Base-by-base conservation (phyloP, 1,284 basidiomycete genomes). In the Ustilago esculenta region DNA sequence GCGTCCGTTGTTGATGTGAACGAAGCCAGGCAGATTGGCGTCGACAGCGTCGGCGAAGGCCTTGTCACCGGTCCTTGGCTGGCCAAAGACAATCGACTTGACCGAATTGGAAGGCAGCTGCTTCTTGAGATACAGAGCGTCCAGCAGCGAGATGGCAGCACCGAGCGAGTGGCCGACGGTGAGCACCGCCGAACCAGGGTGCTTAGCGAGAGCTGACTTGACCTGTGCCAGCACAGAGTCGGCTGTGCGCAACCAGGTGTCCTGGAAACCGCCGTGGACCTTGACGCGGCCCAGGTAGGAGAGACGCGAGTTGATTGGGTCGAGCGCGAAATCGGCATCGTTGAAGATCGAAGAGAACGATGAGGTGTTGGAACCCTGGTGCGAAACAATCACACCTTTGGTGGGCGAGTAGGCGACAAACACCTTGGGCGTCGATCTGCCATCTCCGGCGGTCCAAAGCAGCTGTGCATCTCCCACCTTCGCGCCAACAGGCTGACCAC, bases 111-210 rank as follows among this genome's bases (percentile, higher is more conserved):
- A 61, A 4, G 52, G 53, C 35, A 61, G 48, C 44, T 58, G 53
- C 34, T 66, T 52, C 29, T 71, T 51, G 39, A 79, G 52, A 43
- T 73, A 73, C 15, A 71, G 64, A 5, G 72, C 58, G 18, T 73
- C 69, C 20, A 76, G 41, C 7, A 73, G 57, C 20, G 66, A 59
- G 39, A 79, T 69, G 11, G 73, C 37, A n/a, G 73, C 77, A 24
- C 77, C 75, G 18, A 77, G 69, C 30, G 75, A 77, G 59, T 77
- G 77, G 11, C 77, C 75, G 5, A 70, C 54, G 12, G 75, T 53
- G 23, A 75, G 56, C 6, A 77, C 54, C 17, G 46, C 18, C 11
- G 63, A 29, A 15, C 65, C 67, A 1, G 69, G 66, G 48, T 75
- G 49, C 3, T 37, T 15, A n/a, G 48, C 17, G 35, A 68, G 57